Conservation (phyloP, 2,329 filamentous ascomycete species). For the Ceratocystis albifundus region DNA sequence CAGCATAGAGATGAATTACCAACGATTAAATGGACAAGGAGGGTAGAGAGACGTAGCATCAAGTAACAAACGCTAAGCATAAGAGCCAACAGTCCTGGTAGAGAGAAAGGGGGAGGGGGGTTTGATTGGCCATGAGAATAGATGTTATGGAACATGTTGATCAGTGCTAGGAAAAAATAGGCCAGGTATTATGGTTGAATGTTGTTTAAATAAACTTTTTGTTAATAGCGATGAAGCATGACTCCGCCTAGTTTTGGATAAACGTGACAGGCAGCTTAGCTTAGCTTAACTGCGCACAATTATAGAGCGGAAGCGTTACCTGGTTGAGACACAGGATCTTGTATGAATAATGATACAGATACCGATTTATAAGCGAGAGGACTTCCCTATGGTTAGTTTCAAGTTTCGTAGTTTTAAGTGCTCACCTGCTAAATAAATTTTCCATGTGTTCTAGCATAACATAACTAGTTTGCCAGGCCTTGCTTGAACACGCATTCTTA, state of each 20-base stretch:
- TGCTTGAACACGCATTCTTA: background rate
- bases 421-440: background rate
- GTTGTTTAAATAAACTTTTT: background rate
- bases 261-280: background rate
- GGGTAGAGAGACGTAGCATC: background rate
- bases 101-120: too few relatives aligned
- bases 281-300: background rate
- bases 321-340: background rate
- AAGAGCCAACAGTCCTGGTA: background rate
- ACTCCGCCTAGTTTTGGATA: background rate
- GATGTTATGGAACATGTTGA: too few relatives aligned
- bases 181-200: too few relatives aligned
- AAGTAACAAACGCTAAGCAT: background rate
- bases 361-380: background rate
- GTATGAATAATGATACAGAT: background rate
- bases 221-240: slow-evolving; percentile 2
- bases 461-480: background rate
- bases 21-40: background rate
- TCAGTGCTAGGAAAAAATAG: background rate
- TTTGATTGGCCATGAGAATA: too few relatives aligned
- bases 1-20: background rate
- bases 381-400: background rate
- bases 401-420: background rate
- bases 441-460: background rate
- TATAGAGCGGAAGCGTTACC: background rate